Base-by-base conservation (phyloP, 805 yeast species). In the Dipodascus geniculatus region DNA sequence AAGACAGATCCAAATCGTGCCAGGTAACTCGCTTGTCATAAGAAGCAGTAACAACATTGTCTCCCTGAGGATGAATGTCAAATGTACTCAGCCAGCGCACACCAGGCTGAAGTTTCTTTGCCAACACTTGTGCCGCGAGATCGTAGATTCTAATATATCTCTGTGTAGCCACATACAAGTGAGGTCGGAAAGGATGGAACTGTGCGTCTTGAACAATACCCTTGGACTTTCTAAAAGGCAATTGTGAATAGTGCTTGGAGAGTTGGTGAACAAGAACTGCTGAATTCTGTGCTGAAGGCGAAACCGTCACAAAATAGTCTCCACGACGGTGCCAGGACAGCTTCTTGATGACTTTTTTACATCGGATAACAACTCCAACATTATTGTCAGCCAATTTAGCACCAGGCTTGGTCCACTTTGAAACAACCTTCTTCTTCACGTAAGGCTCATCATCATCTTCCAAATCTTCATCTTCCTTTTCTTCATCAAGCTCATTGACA, bases 261-360 rank as follows among this genome's bases (percentile, higher is more conserved):
- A 93, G 71, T 73, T 93, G 98, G 71, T 93, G 99, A 59, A 93
- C 88, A 57, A 93, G 75, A 44, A 93, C 96, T 3, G 98, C 83
- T 9, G 90, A 79, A 65, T 88, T 82, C 53, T 86, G 87, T 51
- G 88, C 85, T 52, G 87, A 93, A 52, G 98, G 97, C n/a, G 96
- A 82, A n/a, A 88, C 95, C 2, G 95, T 83, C 58, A 91, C 96
- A 62, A 93, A 87, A 67, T 93, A 93, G 72, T 93, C 99, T 63
- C 99, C 99, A 65, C 86, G 85, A 68, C 96, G 78, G 69, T 93
- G 99, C 99, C 99, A 93, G 60, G 96, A 79, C 22, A 93, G 60
- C 64, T 82, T 83, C 70, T 87, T 89, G 57, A 91, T 80, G 0
- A 86, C 77, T 63, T 76, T 77, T 17, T 72, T 68, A 57, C 85